Evolutionary conservation across 2,329 filamentous ascomycete species (phyloP).

Genomic region (Aspergillaceae sp.): DNA sequence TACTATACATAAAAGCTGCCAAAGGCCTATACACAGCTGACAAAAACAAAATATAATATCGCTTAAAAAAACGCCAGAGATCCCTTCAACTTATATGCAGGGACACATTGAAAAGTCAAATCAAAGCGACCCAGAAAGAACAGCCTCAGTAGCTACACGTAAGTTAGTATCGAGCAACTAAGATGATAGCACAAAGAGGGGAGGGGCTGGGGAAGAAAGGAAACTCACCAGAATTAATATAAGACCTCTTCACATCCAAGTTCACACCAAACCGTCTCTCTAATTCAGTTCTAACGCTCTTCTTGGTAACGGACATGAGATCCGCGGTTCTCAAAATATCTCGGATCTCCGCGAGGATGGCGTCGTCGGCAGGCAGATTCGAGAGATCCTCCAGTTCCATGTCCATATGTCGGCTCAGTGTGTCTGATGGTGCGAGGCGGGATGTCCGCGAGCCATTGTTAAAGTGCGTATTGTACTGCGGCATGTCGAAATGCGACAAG

Average conservation of each 20-base stretch:
- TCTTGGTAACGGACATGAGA: conserved; percentile 97
- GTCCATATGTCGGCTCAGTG: conserved; percentile 56
- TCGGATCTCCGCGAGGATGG: conserved; percentile 83
- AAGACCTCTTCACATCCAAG: conserved; percentile 79
- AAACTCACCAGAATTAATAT: conserved; percentile 81
- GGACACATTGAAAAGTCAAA: background rate
- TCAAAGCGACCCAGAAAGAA: conserved; percentile 67
- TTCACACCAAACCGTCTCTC: conserved; percentile 82
- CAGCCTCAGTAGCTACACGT: conserved; percentile 62
- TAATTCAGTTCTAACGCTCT: conserved; percentile 88
- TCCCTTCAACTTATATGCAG: no score
- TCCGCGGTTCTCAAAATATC: conserved; percentile 88
- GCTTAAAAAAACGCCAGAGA: no score
- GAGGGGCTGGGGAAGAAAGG: background rate
- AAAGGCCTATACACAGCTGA: no score
- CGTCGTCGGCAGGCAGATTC: conserved; percentile 77
- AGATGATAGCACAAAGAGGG: no score
- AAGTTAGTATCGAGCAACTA: conserved; percentile 19
- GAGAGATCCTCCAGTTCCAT: conserved; percentile 67
- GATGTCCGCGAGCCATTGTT: conserved; percentile 45
- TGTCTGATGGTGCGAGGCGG: conserved; percentile 67
- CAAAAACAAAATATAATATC: no score
- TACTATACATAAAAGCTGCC: no score
- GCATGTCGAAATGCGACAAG: conserved; percentile 51
- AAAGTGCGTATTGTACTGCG: background rate